Evolutionary conservation across 805 yeast species (phyloP).

Genomic region (Cyberlindnera mrakii): DNA sequence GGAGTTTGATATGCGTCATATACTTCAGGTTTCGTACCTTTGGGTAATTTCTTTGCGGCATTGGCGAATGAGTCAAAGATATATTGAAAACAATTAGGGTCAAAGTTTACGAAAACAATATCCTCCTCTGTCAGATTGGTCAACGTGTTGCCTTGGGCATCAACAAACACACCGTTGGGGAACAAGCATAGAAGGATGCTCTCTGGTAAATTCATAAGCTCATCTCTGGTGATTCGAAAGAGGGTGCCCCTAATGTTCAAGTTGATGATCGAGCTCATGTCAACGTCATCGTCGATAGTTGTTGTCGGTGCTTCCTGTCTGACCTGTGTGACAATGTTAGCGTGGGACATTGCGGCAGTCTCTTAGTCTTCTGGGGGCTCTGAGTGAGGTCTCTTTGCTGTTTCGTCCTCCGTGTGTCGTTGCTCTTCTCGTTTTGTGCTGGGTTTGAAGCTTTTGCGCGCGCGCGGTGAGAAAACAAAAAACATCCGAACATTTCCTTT

Average conservation of each 20-base stretch:
- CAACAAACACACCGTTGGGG: conserved; percentile 86
- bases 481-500: no score
- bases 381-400: no score
- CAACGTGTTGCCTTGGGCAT: conserved; percentile 69
- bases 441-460: no score
- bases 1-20: conserved; percentile 33
- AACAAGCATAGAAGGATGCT: conserved; percentile 78
- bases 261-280: conserved; percentile 59
- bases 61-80: conserved; percentile 65
- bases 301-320: conserved; percentile 31
- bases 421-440: no score
- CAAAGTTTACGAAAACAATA: conserved; percentile 76
- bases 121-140: conserved; percentile 76
- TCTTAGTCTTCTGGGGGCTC: neutral
- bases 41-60: conserved; percentile 56
- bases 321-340: conserved; percentile 66
- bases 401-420: no score
- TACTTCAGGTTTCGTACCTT: conserved; percentile 32
- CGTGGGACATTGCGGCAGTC: conserved; percentile 15
- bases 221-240: conserved; percentile 80
- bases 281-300: conserved; percentile 24
- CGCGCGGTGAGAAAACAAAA: no score
- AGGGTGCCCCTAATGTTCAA: conserved; percentile 70
- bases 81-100: conserved; percentile 82
- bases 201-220: conserved; percentile 88